Evolutionary conservation across 495 filamentous ascomycete genomes (phyloP), one percentile per base, ranked within the genome.

Genomic region (Talaromyces thailandensis): DNA sequence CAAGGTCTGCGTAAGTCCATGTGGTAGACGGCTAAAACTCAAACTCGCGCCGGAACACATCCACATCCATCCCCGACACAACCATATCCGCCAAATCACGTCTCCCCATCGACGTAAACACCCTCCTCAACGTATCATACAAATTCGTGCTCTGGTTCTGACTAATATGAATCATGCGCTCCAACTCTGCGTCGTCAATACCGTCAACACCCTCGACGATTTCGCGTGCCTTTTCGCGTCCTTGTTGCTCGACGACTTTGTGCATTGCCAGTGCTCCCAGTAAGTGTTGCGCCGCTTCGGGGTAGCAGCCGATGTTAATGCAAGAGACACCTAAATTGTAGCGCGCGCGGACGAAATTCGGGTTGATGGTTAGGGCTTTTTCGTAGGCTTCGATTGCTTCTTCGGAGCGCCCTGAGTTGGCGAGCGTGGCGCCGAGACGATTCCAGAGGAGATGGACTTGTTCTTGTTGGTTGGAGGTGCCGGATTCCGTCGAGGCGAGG

Each of bases 341-440:
- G 9, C 94, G 86, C 5, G 94, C 94, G 37, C 94, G 88, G 24
- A 98, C 95, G 68, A 98, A 98, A 78, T 97, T 97, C 40, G 93
- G 88, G 66, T 90, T 88, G 56, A 97, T 84, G 59, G 83, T 86
- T 11, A 98, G 80, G 0, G 94, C 94, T 64, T 90, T 88, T 71
- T 96, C 92, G 74, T 99, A 99, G 0, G 94, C 94, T 62, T 92
- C 88, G 67, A 98, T 97, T 31, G 94, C 94, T 71, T 99, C 93
- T 72, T 98, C 94, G 63, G 84, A 88, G 63, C 91, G 89, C 57
- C 92, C 93, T 18, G 85, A 89, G 78, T 99, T 99, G 65, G 94
- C 94, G 2, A 99, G 86, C 0, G 94, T 99, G 4, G 94, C 94
- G 60, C 94, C 94, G 6, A 99, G 87, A 4, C 94, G 86, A 77